phyloP scores from a whole-genome alignment of 73 alveolate genomes.

The Paramecium primaurelia region DNA sequence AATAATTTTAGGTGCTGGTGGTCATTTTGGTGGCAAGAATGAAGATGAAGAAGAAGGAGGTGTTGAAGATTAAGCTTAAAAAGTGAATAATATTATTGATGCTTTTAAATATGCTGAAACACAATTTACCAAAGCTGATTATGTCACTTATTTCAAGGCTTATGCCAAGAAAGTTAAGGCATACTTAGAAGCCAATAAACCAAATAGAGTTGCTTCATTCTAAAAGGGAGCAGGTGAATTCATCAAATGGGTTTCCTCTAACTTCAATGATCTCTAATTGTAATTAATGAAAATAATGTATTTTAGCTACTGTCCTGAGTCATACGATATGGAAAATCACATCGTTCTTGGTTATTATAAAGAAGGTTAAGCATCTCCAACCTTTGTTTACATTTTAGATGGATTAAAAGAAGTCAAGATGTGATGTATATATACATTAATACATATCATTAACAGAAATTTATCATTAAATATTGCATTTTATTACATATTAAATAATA shows the following conservation, averaged over 20 bases:
- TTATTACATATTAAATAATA: not conserved
- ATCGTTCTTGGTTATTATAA: conserved; percentile 81
- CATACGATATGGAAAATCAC: conserved; percentile 80
- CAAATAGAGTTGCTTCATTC: conserved; percentile 84
- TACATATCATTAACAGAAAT: not conserved
- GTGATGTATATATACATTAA: conserved; percentile 50
- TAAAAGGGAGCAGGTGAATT: conserved; percentile 88
- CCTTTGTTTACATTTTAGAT: conserved; percentile 86
- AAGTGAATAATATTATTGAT: conserved; percentile 85
- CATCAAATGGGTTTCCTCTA: conserved; percentile 79
- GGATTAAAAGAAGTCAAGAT: conserved; percentile 84
- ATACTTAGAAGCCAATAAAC: conserved; percentile 74
- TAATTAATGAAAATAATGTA: not conserved
- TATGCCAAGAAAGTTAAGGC: conserved; percentile 81
- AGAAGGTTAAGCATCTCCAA: conserved; percentile 82
- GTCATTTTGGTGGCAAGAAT: conserved; percentile 56
- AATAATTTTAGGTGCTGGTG: conserved; percentile 23
- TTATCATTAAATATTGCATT: not conserved
- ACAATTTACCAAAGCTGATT: conserved; percentile 78
- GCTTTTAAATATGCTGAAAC: conserved; percentile 77
- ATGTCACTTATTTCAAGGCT: conserved; percentile 78
- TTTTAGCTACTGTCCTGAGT: conserved; percentile 76
- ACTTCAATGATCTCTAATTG: conserved; percentile 84
- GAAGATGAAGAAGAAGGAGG: conserved; percentile 62
- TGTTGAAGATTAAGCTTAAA: conserved; percentile 63